These are phyloP conservation scores for Rheum nobile DNA, from an alignment of 148 eudicot species.

Conservation along the genomic window DNA sequence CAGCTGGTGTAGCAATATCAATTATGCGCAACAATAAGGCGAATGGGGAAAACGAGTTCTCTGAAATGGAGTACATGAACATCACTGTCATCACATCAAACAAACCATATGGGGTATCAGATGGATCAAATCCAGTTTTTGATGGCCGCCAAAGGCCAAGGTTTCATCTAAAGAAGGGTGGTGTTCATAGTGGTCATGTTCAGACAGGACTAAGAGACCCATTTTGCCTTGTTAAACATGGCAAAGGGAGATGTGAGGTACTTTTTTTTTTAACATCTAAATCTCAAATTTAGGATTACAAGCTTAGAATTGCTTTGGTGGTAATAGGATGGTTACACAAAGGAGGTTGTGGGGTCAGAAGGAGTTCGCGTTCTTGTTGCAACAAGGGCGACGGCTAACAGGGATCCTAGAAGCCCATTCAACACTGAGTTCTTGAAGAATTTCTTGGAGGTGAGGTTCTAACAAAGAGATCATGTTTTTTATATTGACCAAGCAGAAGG, in stretches of 20 bases:
- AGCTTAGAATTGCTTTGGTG: not conserved
- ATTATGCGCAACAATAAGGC: slow-evolving; percentile 43
- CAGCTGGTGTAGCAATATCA: slow-evolving; percentile 66
- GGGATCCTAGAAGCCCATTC: slow-evolving; percentile 28
- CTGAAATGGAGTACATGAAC: slow-evolving; percentile 70
- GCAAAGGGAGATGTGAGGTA: slow-evolving; percentile 73
- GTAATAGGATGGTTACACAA: slow-evolving; percentile 68
- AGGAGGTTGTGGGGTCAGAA: slow-evolving; percentile 38
- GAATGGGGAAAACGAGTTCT: slow-evolving; percentile 57
- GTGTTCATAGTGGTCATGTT: slow-evolving; percentile 91
- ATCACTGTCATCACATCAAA: slow-evolving; percentile 76
- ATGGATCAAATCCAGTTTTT: slow-evolving; percentile 78
- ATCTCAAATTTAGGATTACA: not conserved
- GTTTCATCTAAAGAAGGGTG: slow-evolving; percentile 38
- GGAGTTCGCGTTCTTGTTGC: slow-evolving; percentile 63
- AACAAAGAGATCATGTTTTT: not conserved
- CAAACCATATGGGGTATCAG: slow-evolving; percentile 60
- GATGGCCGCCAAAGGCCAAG: slow-evolving; percentile 36
- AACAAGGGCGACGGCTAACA: slow-evolving; percentile 56
- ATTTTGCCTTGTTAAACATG: slow-evolving; percentile 43
- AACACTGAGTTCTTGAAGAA: slow-evolving; percentile 38
- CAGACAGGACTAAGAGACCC: slow-evolving; percentile 64
- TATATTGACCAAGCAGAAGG: not conserved
- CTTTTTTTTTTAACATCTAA: not conserved
- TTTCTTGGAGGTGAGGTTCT: slow-evolving; percentile 60